Percentiles rank a stretch among this genome's conserved stretches.
phyloP scores from a whole-genome alignment of 1,284 basidiomycete species.

The Ceratobasidium sp. region DNA sequence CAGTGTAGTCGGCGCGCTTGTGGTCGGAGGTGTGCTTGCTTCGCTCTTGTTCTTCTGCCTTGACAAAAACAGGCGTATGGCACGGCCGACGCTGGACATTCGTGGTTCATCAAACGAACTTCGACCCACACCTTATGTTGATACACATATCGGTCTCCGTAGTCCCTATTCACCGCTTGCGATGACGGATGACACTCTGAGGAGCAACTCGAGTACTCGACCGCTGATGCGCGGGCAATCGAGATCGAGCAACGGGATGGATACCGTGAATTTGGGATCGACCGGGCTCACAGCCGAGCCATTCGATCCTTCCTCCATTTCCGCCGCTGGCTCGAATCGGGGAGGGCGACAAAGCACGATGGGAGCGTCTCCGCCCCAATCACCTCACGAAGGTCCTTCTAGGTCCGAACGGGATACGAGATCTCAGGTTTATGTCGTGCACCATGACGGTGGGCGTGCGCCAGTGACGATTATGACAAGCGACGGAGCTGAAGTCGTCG shows the following conservation, averaged over 20 bases:
- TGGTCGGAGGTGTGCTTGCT: conserved; percentile 52
- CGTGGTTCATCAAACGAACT: conserved; percentile 8
- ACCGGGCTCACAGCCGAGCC: conserved; percentile 19
- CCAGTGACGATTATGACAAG: conserved; percentile 41
- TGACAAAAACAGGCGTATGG: not conserved
- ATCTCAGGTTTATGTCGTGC: conserved; percentile 41
- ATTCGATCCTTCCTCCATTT: conserved; percentile 8
- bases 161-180: conserved; percentile 20
- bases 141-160: not conserved
- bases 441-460: conserved; percentile 41
- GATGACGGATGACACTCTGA: conserved; percentile 4
- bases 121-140: conserved; percentile 22
- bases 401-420: conserved; percentile 21
- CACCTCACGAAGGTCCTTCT: not conserved
- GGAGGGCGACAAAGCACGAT: not conserved
- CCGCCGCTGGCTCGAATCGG: not conserved
- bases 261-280: conserved; percentile 1
- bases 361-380: conserved; percentile 5
- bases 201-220: conserved; percentile 12
- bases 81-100: conserved; percentile 9
- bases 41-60: conserved; percentile 40
- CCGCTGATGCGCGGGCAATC: conserved; percentile 1
- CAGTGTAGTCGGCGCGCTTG: conserved; percentile 55
- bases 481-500: conserved; percentile 41
- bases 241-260: conserved; percentile 12